phyloP scores from a whole-genome alignment of 2,329 filamentous ascomycete species.

The Lachnellula arida region DNA sequence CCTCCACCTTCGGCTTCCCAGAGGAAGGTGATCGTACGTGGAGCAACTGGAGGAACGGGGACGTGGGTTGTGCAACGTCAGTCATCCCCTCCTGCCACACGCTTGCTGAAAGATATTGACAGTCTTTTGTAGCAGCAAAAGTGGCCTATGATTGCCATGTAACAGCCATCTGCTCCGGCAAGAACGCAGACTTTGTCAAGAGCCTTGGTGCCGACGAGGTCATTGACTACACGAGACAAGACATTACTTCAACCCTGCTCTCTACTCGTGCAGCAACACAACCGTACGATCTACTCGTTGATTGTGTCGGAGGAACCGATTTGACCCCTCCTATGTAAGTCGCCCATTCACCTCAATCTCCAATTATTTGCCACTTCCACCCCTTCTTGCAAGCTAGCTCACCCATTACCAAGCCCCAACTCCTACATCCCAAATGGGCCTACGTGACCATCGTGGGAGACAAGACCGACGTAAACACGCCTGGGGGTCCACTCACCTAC shows the following conservation, averaged over 20 bases:
- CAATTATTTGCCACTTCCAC: background rate
- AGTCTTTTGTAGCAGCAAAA: conserved; percentile 23
- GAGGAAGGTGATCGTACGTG: conserved; percentile 23
- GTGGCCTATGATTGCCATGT: conserved; percentile 26
- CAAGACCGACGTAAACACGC: conserved; percentile 21
- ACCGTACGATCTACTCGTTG: conserved; percentile 24
- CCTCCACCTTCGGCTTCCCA: conserved; percentile 12
- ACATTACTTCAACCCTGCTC: conserved; percentile 17
- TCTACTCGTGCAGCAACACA: conserved; percentile 1
- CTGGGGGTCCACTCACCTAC: conserved; percentile 28
- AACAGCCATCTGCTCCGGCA: conserved; percentile 28
- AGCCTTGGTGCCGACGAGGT: conserved; percentile 26
- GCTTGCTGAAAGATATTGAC: background rate
- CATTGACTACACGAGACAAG: conserved; percentile 26
- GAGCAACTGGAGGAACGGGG: conserved; percentile 29
- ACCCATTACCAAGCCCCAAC: conserved; percentile 13
- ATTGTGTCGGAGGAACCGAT: conserved; percentile 35
- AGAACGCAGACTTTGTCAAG: conserved; percentile 25
- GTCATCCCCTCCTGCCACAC: background rate
- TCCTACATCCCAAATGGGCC: conserved; percentile 23
- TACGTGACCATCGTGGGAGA: conserved; percentile 31
- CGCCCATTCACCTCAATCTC: background rate
- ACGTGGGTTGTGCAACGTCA: conserved; percentile 26
- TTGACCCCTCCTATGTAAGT: conserved; percentile 23
- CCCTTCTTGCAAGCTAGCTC: background rate